phyloP scores from a whole-genome alignment of 2,329 filamentous ascomycete genomes.

The Fusarium torulosum region DNA sequence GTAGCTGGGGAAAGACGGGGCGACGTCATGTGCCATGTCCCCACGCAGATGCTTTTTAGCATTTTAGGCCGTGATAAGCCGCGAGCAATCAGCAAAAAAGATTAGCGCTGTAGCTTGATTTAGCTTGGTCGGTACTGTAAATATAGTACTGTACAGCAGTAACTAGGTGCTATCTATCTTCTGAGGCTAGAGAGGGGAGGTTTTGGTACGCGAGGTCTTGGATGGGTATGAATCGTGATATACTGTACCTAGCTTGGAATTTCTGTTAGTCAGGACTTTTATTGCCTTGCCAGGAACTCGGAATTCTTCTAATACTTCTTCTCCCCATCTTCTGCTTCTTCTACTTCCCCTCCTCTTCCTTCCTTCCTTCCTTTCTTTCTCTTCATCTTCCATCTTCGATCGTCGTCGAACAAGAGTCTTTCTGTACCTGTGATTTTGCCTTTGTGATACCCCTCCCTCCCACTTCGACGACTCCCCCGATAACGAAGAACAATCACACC shows the following conservation, averaged over 20 bases:
- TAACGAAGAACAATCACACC: slow-evolving; percentile 25
- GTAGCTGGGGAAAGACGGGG: slow-evolving; percentile 29
- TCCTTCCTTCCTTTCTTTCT: background rate
- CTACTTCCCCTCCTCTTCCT: slow-evolving; percentile 2
- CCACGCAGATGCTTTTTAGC: slow-evolving; percentile 38
- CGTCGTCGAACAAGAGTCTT: slow-evolving; percentile 29
- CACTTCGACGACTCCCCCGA: slow-evolving; percentile 27
- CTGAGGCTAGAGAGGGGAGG: slow-evolving; percentile 5
- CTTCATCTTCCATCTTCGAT: slow-evolving; percentile 32
- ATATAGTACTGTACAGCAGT: background rate
- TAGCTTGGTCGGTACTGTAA: slow-evolving; percentile 15
- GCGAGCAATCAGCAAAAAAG: slow-evolving; percentile 30
- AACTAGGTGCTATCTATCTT: background rate
- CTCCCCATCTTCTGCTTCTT: slow-evolving; percentile 8
- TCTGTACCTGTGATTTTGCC: slow-evolving; percentile 16
- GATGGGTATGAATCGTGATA: slow-evolving; percentile 17
- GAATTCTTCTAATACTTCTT: slow-evolving; percentile 9
- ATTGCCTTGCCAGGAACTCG: slow-evolving; percentile 5
- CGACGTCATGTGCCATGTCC: slow-evolving; percentile 46
- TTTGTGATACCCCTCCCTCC: slow-evolving; percentile 42
- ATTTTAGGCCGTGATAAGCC: slow-evolving; percentile 51
- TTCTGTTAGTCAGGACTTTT: slow-evolving; percentile 37
- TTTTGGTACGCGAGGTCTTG: slow-evolving; percentile 25
- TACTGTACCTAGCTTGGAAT: slow-evolving; percentile 26
- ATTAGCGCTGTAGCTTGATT: slow-evolving; percentile 22